Percentiles rank a stretch among this genome's conserved stretches.
Conservation (phyloP, 495 filamentous ascomycete genomes). For the Hyaloscypha hepaticicola region DNA sequence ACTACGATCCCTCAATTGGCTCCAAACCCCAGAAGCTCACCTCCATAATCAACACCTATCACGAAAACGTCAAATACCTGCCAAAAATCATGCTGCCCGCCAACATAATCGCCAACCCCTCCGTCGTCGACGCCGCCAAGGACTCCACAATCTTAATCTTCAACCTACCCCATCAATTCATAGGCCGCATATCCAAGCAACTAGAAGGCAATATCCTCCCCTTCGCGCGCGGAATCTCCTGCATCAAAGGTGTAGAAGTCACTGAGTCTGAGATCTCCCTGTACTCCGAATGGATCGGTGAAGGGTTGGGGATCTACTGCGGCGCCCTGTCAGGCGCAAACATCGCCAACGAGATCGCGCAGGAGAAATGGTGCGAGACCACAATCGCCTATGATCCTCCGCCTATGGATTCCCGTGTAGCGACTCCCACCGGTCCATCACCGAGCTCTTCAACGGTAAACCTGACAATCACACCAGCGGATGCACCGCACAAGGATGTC, state of each 20-base stretch:
- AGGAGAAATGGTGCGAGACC: slow-evolving; percentile 94
- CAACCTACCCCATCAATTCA: slow-evolving; percentile 98
- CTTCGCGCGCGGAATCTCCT: slow-evolving; percentile 90
- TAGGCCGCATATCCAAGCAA: slow-evolving; percentile 79
- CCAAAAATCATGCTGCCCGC: slow-evolving; percentile 76
- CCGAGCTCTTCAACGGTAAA: slow-evolving; percentile 55
- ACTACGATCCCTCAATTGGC: slow-evolving; percentile 48
- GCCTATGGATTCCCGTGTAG: slow-evolving; percentile 69
- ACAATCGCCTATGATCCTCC: slow-evolving; percentile 96
- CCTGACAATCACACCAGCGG: slow-evolving; percentile 50
- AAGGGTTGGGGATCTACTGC: slow-evolving; percentile 90
- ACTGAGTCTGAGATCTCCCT: slow-evolving; percentile 75
- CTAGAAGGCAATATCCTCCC: slow-evolving; percentile 87
- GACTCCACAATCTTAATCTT: slow-evolving; percentile 88
- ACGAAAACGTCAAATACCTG: slow-evolving; percentile 99
- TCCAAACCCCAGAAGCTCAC: slow-evolving; percentile 79
- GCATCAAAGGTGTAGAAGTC: slow-evolving; percentile 97
- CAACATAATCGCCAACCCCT: slow-evolving; percentile 89
- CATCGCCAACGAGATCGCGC: slow-evolving; percentile 92
- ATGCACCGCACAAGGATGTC: slow-evolving; percentile 60
- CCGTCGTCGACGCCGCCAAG: slow-evolving; percentile 75
- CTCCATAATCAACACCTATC: slow-evolving; percentile 80
- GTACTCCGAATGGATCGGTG: slow-evolving; percentile 93
- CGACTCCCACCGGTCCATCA: slow-evolving; percentile 61
- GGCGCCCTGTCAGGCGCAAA: slow-evolving; percentile 96